Base-by-base conservation (phyloP, 2,329 filamentous ascomycete genomes). In the Sclerotinia spermophila region DNA sequence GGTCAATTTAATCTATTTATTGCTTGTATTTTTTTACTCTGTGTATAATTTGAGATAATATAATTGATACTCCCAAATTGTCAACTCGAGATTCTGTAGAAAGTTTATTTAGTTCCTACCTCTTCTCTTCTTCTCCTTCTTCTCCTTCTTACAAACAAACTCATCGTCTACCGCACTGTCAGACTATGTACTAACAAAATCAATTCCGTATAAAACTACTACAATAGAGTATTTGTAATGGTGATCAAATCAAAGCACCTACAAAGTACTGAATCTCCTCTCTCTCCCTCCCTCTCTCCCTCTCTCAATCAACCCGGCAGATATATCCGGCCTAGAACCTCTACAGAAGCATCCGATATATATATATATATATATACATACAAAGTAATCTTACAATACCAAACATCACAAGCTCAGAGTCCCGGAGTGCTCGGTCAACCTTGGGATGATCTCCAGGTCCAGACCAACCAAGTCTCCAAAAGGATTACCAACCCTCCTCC, bases 361-460 rank as follows among this genome's bases (percentile, higher is more conserved):
- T 53, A n/a, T 27, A 53, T n/a, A n/a, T n/a, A n/a, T n/a, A n/a
- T n/a, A n/a, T n/a, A n/a, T n/a, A n/a, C n/a, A n/a, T n/a, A n/a
- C n/a, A n/a, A n/a, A n/a, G n/a, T n/a, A n/a, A n/a, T 53, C 27
- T 45, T 44, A 61, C 40, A 40, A 45, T 53, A 53, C 33, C 62
- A 40, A 53, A 51, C 35, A 40, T 24, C 40, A 66, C 10, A 11
- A 53, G 10, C 13, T 53, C 62, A 33, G 35, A 66, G 62, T 40
- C n/a, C 35, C 62, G 62, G 62, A 55, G 45, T 66, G 45, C 62
- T 66, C 33, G 35, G 45, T 21, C 62, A 66, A 42, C 33, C 48
- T 53, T 53, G 62, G 33, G 62, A 53, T 53, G 45, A 66, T 53
- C 62, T 66, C n/a, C 11, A 53, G 45, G 62, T n/a, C 45, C 48